A percentile compares a stretch with the other conserved stretches of the same genome.
These are phyloP conservation scores for Colletotrichum eremochloae DNA, from an alignment of 2,329 filamentous ascomycete genomes.

Conservation along the genomic window DNA sequence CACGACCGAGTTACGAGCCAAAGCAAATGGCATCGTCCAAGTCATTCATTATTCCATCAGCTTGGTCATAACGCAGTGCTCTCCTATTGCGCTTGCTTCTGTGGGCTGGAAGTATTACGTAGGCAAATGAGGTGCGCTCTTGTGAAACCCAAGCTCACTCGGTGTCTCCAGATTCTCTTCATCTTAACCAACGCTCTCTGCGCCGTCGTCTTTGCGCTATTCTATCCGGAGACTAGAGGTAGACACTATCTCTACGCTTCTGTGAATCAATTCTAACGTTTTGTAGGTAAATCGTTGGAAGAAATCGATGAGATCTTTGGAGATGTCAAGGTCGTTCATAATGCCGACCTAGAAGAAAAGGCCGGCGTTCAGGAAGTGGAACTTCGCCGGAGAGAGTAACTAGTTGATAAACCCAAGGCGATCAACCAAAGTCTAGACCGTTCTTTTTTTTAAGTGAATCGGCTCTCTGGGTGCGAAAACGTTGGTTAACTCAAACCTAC, in stretches of 20 bases:
- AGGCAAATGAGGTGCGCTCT: constrained; percentile 12
- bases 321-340: constrained; percentile 50
- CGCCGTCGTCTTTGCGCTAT: constrained; percentile 51
- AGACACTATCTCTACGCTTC: not conserved
- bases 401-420: too few relatives aligned
- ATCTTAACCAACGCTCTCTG: constrained; percentile 55
- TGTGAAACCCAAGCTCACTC: rapidly evolving
- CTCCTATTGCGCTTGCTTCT: constrained; percentile 54
- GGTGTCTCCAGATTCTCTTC: constrained; percentile 51
- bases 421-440: too few relatives aligned
- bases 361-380: constrained; percentile 42
- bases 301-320: constrained; percentile 58
- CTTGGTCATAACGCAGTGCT: constrained; percentile 57
- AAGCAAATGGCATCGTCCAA: constrained; percentile 57
- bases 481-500: not conserved
- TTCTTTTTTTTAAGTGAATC: not conserved
- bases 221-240: constrained; percentile 56
- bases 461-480: not conserved
- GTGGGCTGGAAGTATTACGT: constrained; percentile 59
- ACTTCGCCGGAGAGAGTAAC: not conserved
- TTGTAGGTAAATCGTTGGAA: constrained; percentile 55
- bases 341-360: constrained; percentile 44
- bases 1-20: constrained; percentile 55
- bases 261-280: constrained; percentile 23
- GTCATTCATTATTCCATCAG: constrained; percentile 58